Percentiles rank a stretch among this genome's conserved stretches.
Evolutionary conservation across 768 basidiomycete species (phyloP).

Genomic region (Boletus rubropictus): DNA sequence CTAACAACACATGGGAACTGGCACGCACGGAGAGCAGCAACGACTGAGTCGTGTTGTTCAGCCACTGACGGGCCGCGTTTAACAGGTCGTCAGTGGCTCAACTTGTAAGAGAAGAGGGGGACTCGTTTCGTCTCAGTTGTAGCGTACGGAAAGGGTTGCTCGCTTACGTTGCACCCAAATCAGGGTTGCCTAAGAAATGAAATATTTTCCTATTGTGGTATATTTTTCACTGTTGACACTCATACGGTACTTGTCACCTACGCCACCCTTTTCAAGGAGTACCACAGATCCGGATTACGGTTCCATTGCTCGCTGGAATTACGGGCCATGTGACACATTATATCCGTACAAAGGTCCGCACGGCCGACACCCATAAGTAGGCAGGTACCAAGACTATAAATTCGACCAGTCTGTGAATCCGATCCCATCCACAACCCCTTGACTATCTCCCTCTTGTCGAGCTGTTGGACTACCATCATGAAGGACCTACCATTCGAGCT

Average conservation of each 20-base stretch:
- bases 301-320: not conserved
- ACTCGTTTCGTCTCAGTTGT: no score
- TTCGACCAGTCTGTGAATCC: no score
- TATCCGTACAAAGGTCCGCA: not conserved
- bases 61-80: no score
- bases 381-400: not conserved
- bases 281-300: not conserved
- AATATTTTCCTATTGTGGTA: not conserved
- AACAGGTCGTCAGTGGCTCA: no score
- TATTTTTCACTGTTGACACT: not conserved
- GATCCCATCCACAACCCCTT: not conserved
- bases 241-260: not conserved
- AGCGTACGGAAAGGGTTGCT: no score
- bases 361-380: constrained; percentile 4
- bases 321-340: constrained; percentile 1
- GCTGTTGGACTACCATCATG: constrained; percentile 8
- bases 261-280: not conserved
- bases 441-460: not conserved
- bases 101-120: no score
- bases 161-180: no score
- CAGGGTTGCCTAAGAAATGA: no score
- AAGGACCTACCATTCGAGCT: constrained; percentile 26
- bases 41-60: no score
- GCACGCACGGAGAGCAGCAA: no score
- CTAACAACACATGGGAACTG: no score